These are phyloP conservation scores for Arthrobotrys musiformis DNA, from an alignment of 2,329 filamentous ascomycete genomes.

Conservation along the genomic window DNA sequence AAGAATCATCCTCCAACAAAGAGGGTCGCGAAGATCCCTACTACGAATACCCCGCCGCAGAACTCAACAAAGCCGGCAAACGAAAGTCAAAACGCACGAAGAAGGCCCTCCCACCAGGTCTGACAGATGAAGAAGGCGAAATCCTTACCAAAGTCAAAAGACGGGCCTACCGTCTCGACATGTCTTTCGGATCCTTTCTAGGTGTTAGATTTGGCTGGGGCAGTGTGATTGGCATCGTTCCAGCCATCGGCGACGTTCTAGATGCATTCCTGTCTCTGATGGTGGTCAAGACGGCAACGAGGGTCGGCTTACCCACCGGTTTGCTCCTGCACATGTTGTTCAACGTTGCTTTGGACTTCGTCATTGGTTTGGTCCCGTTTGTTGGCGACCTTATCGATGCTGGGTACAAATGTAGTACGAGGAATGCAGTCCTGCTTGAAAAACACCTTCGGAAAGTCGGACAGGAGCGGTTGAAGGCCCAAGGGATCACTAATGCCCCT, in stretches of 20 bases:
- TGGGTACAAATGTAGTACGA: constrained; percentile 75
- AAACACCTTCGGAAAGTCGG: constrained; percentile 76
- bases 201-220: constrained; percentile 90
- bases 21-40: constrained; percentile 84
- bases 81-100: constrained; percentile 81
- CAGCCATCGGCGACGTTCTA: constrained; percentile 78
- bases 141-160: constrained; percentile 87
- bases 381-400: constrained; percentile 80
- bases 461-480: constrained; percentile 63
- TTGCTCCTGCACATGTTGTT: constrained; percentile 79
- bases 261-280: constrained; percentile 80
- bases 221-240: constrained; percentile 83
- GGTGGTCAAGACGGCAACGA: constrained; percentile 77
- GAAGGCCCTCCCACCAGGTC: constrained; percentile 83
- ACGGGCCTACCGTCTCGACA: constrained; percentile 85
- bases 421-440: constrained; percentile 77
- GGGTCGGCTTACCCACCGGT: constrained; percentile 75
- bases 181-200: constrained; percentile 81
- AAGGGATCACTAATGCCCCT: constrained; percentile 28
- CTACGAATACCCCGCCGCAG: constrained; percentile 77
- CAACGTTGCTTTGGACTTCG: constrained; percentile 80
- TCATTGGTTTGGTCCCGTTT: constrained; percentile 78
- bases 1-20: constrained; percentile 70
- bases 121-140: constrained; percentile 82
- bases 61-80: constrained; percentile 62